Evolutionary conservation across 2,329 filamentous ascomycete genomes (phyloP).

Genomic region (Chalara sp.): DNA sequence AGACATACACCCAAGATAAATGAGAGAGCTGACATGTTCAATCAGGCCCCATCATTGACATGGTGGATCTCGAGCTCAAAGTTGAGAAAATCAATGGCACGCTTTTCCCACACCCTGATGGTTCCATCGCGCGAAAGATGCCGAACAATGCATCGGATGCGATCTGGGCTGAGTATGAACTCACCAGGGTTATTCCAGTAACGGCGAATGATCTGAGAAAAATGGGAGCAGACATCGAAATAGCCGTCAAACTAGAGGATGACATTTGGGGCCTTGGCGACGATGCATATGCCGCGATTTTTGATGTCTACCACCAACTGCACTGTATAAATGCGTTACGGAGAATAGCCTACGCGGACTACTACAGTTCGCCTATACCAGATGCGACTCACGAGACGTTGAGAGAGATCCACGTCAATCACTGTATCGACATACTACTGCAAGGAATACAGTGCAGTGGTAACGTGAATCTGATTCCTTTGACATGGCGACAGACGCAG

Average conservation of each 20-base stretch:
- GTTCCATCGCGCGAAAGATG: neutral
- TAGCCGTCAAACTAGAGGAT: neutral
- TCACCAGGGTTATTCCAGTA: neutral
- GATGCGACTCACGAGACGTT: neutral
- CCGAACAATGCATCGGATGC: neutral
- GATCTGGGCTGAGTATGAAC: neutral
- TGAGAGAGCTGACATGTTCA: too few species aligned
- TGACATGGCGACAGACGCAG: neutral
- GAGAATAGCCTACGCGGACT: neutral
- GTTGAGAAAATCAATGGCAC: neutral
- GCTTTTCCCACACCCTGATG: neutral
- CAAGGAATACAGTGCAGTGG: neutral
- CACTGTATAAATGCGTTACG: neutral
- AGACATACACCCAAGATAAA: neutral
- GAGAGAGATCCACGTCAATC: neutral
- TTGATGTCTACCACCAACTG: neutral
- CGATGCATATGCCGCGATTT: neutral
- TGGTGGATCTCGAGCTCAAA: neutral
- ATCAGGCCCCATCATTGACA: neutral
- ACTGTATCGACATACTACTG: neutral
- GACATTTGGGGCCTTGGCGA: neutral
- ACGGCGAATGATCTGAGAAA: neutral
- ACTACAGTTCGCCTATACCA: neutral
- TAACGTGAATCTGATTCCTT: neutral
- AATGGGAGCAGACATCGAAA: neutral